Evolutionary conservation across 768 basidiomycete species (phyloP), one percentile per base, ranked within the genome.

Genomic region (Mycena polygramma): DNA sequence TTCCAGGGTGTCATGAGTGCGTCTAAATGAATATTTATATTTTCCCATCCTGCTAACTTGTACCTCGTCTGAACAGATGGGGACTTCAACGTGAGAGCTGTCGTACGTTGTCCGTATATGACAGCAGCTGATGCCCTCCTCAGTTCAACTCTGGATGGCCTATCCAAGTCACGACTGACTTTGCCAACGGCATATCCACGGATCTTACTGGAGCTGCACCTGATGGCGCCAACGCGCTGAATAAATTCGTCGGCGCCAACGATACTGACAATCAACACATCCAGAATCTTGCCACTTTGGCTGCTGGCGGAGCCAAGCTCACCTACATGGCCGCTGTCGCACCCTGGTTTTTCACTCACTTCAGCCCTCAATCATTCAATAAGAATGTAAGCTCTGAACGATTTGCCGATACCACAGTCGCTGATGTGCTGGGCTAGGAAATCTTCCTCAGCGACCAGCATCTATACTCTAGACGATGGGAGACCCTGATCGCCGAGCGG

Each of bases 111-210:
- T n/a, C n/a, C n/a, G n/a, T n/a, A n/a, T n/a, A n/a, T n/a, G n/a
- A n/a, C n/a, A n/a, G n/a, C n/a, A n/a, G n/a, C n/a, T n/a, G n/a
- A n/a, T n/a, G n/a, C n/a, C n/a, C n/a, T n/a, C n/a, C n/a, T n/a
- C n/a, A 92, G 89, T 96, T 92, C 92, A 93, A 96, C 77, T 86
- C 87, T 35, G 94, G 84, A 45, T 96, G 94, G 94, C 93, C 94
- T 4, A 85, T 85, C 69, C 78, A 91, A 78, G 78, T 92, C 14
- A 91, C 84, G 6, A 78, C 81, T 11, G 76, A 79, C 35, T 84
- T 83, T 62, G 83, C 82, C 11, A 74, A 81, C 46, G 73, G 78
- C n/a, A 58, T 76, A n/a, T 55, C 71, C 22, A 63, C 57, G 36
- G 60, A 72, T 48, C 64, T 74, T 39, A 63, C 72, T 36, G 70